These are phyloP conservation scores for Protomyces lactucae-debilis DNA, from an alignment of 1,139 yeast genomes.

Conservation along the genomic window DNA sequence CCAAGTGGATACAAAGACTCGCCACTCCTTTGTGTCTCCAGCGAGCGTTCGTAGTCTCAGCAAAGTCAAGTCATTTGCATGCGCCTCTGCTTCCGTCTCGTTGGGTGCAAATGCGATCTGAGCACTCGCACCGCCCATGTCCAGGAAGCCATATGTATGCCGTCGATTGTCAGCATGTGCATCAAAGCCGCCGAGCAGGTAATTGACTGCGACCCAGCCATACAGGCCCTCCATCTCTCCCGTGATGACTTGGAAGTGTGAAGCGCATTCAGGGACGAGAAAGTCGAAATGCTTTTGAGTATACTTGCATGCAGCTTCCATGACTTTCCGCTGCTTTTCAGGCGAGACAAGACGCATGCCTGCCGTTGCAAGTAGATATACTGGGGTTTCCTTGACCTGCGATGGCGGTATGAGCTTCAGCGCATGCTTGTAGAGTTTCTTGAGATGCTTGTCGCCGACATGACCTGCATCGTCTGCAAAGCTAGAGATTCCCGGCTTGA, in stretches of 20 bases:
- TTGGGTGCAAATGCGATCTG: conserved; percentile 77
- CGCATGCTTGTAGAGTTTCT: conserved; percentile 53
- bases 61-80: conserved; percentile 52
- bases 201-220: conserved; percentile 77
- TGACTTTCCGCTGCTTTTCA: conserved; percentile 49
- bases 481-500: conserved; percentile 64
- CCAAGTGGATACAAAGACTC: conserved; percentile 66
- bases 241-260: conserved; percentile 62
- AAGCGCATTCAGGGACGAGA: conserved; percentile 48
- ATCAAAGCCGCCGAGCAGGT: conserved; percentile 58
- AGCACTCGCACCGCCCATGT: conserved; percentile 87
- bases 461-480: conserved; percentile 51
- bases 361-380: conserved; percentile 74
- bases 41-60: conserved; percentile 48
- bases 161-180: conserved; percentile 48
- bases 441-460: conserved; percentile 58
- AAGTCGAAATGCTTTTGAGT: conserved; percentile 53
- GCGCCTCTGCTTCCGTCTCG: conserved; percentile 51
- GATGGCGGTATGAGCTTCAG: conserved; percentile 57
- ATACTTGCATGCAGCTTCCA: conserved; percentile 54
- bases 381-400: conserved; percentile 67
- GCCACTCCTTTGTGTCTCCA: conserved; percentile 44
- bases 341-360: conserved; percentile 68
- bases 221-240: conserved; percentile 77
- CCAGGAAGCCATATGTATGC: conserved; percentile 66